phyloP scores from a whole-genome alignment of 257 asterid genomes.

The Paraleonurus japonicus region DNA sequence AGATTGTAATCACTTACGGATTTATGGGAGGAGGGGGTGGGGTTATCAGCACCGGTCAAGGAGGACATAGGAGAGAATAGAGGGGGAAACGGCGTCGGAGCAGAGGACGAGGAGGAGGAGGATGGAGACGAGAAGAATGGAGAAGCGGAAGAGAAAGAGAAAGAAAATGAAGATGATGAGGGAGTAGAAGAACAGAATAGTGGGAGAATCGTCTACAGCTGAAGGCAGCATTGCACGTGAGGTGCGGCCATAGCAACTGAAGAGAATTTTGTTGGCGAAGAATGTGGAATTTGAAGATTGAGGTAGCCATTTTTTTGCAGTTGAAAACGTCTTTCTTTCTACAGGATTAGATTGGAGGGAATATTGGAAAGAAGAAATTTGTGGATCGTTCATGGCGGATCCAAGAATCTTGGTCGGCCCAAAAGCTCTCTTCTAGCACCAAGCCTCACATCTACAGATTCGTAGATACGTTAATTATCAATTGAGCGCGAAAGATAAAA shows the following conservation, averaged over 20 bases:
- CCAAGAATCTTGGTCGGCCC: constrained; percentile 41
- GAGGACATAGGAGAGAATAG: constrained; percentile 43
- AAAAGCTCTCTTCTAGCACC: neutral
- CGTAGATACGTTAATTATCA: too few species aligned
- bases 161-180: constrained; percentile 29
- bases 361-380: constrained; percentile 17
- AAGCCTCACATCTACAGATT: too few species aligned
- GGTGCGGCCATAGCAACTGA: constrained; percentile 22
- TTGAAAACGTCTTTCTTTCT: neutral
- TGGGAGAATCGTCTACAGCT: constrained; percentile 34
- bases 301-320: constrained; percentile 29
- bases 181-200: constrained; percentile 28
- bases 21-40: constrained; percentile 32
- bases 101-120: constrained; percentile 40
- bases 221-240: constrained; percentile 22
- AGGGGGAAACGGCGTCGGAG: constrained; percentile 40
- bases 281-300: constrained; percentile 33
- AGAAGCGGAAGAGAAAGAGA: constrained; percentile 38
- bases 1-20: constrained; percentile 43
- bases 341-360: constrained; percentile 22
- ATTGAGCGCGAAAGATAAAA: too few species aligned
- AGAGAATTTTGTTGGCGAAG: constrained; percentile 21
- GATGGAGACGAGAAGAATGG: constrained; percentile 30
- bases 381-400: constrained; percentile 23
- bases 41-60: constrained; percentile 16